Conservation (phyloP, 2,329 filamentous ascomycete genomes). For the Cercospora brassicicola region DNA sequence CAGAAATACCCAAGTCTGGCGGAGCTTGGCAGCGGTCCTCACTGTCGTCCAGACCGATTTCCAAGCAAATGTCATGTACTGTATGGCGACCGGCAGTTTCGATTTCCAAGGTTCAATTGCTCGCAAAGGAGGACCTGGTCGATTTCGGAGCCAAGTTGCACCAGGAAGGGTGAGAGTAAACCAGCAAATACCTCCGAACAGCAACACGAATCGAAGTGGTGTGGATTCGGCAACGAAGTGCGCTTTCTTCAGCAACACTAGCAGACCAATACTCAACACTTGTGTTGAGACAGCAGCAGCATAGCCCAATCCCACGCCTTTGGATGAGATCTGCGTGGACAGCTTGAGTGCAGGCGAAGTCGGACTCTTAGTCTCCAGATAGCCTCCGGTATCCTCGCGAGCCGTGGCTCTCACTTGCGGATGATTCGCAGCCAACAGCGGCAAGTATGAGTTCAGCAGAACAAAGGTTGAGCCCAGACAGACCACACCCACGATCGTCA, state of each 20-base stretch:
- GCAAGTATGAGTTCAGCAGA: conserved; percentile 89
- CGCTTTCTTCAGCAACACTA: conserved; percentile 55
- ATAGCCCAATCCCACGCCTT: conserved; percentile 88
- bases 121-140: conserved; percentile 69
- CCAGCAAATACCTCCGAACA: conserved; percentile 87
- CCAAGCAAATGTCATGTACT: conserved; percentile 80
- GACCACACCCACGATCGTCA: conserved; percentile 83
- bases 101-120: conserved; percentile 30
- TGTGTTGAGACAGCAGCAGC: conserved; percentile 79
- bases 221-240: conserved; percentile 71
- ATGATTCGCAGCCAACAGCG: conserved; percentile 80
- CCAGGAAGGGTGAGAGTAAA: conserved; percentile 80
- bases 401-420: conserved; percentile 47
- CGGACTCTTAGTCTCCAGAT: neutral
- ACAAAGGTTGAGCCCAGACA: conserved; percentile 94
- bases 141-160: conserved; percentile 70
- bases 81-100: conserved; percentile 40
- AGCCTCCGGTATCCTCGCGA: neutral
- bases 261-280: conserved; percentile 70
- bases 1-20: conserved; percentile 74
- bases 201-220: conserved; percentile 76
- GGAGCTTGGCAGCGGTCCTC: conserved; percentile 65
- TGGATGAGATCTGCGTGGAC: conserved; percentile 82
- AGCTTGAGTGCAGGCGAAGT: conserved; percentile 67
- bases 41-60: conserved; percentile 76